Percentiles rank a stretch among this genome's conserved stretches.
phyloP scores from a whole-genome alignment of 176 grass and related monocot genomes.

The Aegilops sharonensis region DNA sequence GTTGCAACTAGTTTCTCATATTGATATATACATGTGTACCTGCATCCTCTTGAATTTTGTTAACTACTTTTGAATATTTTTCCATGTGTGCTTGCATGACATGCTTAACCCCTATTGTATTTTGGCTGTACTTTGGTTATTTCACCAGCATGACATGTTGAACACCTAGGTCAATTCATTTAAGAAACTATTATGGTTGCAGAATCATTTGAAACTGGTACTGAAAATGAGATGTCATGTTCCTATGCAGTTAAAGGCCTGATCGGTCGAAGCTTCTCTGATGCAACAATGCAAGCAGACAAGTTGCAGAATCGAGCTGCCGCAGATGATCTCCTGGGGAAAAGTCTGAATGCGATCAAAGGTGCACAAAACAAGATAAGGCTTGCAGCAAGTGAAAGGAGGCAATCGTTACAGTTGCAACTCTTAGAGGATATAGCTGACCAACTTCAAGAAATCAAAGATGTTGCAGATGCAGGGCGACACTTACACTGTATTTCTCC shows the following conservation, averaged over 20 bases:
- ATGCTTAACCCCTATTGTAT: neutral
- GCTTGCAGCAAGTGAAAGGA: constrained; percentile 50
- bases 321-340: constrained; percentile 66
- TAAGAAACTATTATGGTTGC: neutral
- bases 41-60: neutral
- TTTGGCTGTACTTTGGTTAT: neutral
- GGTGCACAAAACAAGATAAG: constrained; percentile 74
- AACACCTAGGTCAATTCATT: neutral
- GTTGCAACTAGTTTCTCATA: neutral
- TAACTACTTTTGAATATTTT: neutral
- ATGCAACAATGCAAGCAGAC: constrained; percentile 46
- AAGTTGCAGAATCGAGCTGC: constrained; percentile 61
- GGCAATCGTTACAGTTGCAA: constrained; percentile 53
- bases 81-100: neutral
- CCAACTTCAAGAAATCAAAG: constrained; percentile 75
- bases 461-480: constrained; percentile 49
- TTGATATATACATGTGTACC: neutral
- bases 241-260: constrained; percentile 31
- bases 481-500: constrained; percentile 35
- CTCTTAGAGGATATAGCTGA: constrained; percentile 78
- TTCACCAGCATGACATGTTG: neutral
- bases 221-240: constrained; percentile 4
- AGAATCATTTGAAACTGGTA: neutral
- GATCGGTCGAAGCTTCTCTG: constrained; percentile 43
- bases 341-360: constrained; percentile 71